Conservation (phyloP, 1,284 basidiomycete genomes). For the Rhodotorula sp. region DNA sequence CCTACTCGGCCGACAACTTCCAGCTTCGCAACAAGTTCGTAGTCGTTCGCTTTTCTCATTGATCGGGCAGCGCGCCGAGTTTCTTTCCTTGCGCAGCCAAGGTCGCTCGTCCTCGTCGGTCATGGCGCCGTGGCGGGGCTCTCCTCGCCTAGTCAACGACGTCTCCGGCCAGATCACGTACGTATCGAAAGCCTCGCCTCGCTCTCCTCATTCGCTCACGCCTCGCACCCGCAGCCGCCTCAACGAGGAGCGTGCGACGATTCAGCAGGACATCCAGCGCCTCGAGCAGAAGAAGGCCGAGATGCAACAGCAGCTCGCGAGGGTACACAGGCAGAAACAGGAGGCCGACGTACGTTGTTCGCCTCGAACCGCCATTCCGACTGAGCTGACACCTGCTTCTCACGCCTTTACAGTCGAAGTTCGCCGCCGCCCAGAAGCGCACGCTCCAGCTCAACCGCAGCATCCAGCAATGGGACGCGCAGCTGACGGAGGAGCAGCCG, state of each 20-base stretch:
- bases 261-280: conserved; percentile 2
- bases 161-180: conserved; percentile 40
- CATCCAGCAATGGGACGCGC: conserved; percentile 57
- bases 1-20: conserved; percentile 41
- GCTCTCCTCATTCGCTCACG: background rate
- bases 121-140: conserved; percentile 48
- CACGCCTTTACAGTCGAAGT: background rate
- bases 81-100: conserved; percentile 54
- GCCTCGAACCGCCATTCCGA: background rate
- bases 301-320: conserved; percentile 1
- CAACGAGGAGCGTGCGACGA: conserved; percentile 2
- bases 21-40: conserved; percentile 11
- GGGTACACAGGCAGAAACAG: conserved; percentile 7
- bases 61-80: conserved; percentile 37
- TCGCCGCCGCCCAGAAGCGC: conserved; percentile 34
- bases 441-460: conserved; percentile 44
- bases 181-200: conserved; percentile 9
- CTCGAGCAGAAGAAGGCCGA: conserved; percentile 22
- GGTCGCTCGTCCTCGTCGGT: conserved; percentile 59
- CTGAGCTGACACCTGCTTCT: background rate
- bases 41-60: background rate
- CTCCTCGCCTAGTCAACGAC: conserved; percentile 48
- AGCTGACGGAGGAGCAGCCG: conserved; percentile 71
- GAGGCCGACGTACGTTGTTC: conserved; percentile 13
- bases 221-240: background rate